Conservation (phyloP, 176 grass and related monocot species). For the Elaeis guineensis region DNA sequence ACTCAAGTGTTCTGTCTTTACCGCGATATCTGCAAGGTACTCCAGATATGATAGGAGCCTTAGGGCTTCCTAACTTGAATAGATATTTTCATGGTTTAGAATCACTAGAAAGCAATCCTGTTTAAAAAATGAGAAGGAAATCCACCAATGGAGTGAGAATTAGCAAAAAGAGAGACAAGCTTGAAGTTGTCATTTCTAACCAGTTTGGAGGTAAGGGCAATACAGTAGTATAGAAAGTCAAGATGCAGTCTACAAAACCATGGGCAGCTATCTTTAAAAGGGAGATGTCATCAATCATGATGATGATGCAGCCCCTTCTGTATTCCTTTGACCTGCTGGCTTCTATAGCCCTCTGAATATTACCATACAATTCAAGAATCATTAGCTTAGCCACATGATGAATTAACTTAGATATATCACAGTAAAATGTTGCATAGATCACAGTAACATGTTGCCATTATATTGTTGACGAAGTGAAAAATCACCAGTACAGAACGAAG, state of each 20-base stretch:
- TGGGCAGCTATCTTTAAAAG: constrained; percentile 61
- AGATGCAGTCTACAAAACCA: constrained; percentile 48
- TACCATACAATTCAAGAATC: constrained; percentile 23
- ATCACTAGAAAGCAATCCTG: constrained; percentile 66
- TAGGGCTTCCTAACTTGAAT: constrained; percentile 44
- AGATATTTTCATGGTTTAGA: constrained; percentile 75
- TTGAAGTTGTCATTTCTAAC: constrained; percentile 27
- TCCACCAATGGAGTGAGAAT: not conserved
- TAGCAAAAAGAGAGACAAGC: not conserved
- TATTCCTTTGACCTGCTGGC: constrained; percentile 22
- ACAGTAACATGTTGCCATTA: no score
- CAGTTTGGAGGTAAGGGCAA: constrained; percentile 52
- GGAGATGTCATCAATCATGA: constrained; percentile 79
- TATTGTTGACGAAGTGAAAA: no score
- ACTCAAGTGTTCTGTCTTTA: constrained; percentile 52
- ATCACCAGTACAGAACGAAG: no score
- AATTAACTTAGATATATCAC: no score
- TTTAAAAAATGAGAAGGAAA: constrained; percentile 15
- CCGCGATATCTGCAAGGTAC: constrained; percentile 52
- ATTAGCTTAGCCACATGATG: not conserved
- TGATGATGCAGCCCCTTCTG: constrained; percentile 22
- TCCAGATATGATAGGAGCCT: constrained; percentile 49
- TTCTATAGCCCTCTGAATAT: constrained; percentile 44
- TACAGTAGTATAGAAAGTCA: constrained; percentile 78
- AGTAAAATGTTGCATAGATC: no score